A percentile compares a stretch with the other conserved stretches of the same genome.
These are phyloP conservation scores for Cladosporium halotolerans DNA, from an alignment of 2,329 filamentous ascomycete species.

Conservation along the genomic window DNA sequence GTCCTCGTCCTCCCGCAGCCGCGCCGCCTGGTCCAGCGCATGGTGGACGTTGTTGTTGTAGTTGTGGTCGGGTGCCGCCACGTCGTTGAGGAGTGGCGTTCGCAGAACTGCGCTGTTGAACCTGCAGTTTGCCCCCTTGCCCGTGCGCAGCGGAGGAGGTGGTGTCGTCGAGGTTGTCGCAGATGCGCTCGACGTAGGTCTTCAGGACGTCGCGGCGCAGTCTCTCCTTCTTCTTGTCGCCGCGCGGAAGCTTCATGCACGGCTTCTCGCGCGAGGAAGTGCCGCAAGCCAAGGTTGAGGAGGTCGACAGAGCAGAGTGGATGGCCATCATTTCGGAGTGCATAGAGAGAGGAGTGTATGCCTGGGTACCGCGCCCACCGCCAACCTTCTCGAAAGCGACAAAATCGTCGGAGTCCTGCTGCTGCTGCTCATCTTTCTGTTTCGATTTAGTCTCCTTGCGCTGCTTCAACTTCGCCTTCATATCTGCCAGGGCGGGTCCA, in stretches of 20 bases:
- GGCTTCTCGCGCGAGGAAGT: constrained; percentile 44
- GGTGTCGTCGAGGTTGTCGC: constrained; percentile 31
- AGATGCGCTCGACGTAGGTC: constrained; percentile 42
- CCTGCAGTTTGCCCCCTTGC: constrained; percentile 29
- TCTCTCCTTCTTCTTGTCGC: constrained; percentile 44
- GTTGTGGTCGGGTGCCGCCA: constrained; percentile 18
- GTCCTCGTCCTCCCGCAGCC: constrained; percentile 25
- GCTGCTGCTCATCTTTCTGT: constrained; percentile 29
- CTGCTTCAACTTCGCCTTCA: constrained; percentile 33
- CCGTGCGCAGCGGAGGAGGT: constrained; percentile 22
- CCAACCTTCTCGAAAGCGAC: constrained; percentile 34
- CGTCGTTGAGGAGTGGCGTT: constrained; percentile 36
- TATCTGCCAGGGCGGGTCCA: constrained; percentile 33
- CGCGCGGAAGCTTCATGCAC: constrained; percentile 42
- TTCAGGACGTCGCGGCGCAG: constrained; percentile 38
- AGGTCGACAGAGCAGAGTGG: constrained; percentile 43
- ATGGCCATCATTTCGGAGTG: constrained; percentile 54
- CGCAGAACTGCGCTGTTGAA: constrained; percentile 47
- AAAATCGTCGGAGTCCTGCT: constrained; percentile 30
- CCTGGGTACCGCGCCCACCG: constrained; percentile 31
- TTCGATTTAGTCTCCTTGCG: constrained; percentile 29
- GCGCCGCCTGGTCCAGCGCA: constrained; percentile 16
- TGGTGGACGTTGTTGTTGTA: constrained; percentile 16
- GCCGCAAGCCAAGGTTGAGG: constrained; percentile 38
- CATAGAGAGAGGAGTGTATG: constrained; percentile 44